Evolutionary conservation across 2,329 filamentous ascomycete species (phyloP).

Genomic region (Fusarium pilosicola): DNA sequence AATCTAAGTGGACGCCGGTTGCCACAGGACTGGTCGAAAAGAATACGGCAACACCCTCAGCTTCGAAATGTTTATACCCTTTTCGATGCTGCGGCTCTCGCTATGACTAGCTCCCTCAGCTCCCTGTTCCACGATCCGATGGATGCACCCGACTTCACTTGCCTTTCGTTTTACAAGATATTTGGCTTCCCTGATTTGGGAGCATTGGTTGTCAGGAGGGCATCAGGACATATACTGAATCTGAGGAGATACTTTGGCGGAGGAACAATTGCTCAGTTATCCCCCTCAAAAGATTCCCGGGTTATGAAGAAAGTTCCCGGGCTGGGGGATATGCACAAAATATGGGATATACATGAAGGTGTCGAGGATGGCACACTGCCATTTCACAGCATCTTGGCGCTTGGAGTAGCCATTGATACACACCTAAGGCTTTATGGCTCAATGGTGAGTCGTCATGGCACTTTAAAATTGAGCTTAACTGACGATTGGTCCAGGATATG

Average conservation of each 20-base stretch:
- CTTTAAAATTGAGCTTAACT: neutral
- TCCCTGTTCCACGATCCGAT: constrained; percentile 59
- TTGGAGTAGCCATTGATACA: constrained; percentile 67
- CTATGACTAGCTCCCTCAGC: constrained; percentile 69
- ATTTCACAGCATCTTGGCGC: constrained; percentile 71
- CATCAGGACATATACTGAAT: constrained; percentile 64
- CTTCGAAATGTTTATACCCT: constrained; percentile 58
- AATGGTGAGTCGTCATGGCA: constrained; percentile 51
- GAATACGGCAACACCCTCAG: constrained; percentile 44
- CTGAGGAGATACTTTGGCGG: constrained; percentile 73
- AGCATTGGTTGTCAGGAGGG: constrained; percentile 65
- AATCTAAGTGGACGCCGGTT: constrained; percentile 75
- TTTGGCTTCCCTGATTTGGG: constrained; percentile 75
- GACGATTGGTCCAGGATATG: constrained; percentile 44
- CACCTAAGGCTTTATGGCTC: constrained; percentile 66
- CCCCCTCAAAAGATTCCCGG: constrained; percentile 37
- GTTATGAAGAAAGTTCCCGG: constrained; percentile 53
- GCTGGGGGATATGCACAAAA: constrained; percentile 48
- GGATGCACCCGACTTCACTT: constrained; percentile 68
- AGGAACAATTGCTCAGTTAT: constrained; percentile 70
- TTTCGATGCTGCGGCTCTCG: constrained; percentile 71
- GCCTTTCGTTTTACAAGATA: constrained; percentile 72
- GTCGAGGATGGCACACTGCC: constrained; percentile 75
- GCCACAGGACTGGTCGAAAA: constrained; percentile 65
- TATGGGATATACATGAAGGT: constrained; percentile 64